Percentiles rank a stretch among this genome's conserved stretches.
These are phyloP conservation scores for Hypoxylon sp. DNA, from an alignment of 2,329 filamentous ascomycete genomes.

Conservation along the genomic window DNA sequence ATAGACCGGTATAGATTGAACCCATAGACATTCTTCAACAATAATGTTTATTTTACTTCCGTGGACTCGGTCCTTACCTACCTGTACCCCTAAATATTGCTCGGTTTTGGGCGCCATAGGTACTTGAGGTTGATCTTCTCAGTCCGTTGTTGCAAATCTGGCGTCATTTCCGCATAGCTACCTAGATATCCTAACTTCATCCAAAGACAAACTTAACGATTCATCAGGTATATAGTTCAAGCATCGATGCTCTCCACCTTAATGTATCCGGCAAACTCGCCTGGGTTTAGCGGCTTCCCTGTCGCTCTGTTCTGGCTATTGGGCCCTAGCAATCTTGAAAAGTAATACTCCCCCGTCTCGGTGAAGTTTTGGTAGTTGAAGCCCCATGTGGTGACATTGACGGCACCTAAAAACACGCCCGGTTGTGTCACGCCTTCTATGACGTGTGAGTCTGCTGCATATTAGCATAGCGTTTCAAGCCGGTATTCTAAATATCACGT, in stretches of 20 bases:
- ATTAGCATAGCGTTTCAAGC: not conserved
- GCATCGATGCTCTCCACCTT: slow-evolving; percentile 29
- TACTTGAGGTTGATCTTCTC: not conserved
- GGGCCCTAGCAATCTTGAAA: slow-evolving; percentile 39
- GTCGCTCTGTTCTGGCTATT: slow-evolving; percentile 45
- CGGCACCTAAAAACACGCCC: slow-evolving; percentile 41
- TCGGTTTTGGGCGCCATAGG: not conserved
- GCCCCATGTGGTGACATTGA: slow-evolving; percentile 45
- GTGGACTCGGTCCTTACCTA: not conserved
- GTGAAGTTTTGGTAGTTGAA: slow-evolving; percentile 48
- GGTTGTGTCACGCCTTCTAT: slow-evolving; percentile 39
- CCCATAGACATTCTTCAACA: not conserved
- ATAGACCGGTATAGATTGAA: slow-evolving; percentile 11
- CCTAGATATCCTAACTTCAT: no score
- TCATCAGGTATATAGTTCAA: slow-evolving; percentile 8
- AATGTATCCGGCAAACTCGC: slow-evolving; percentile 45
- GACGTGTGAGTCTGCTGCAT: slow-evolving; percentile 35
- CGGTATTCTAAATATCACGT: slow-evolving; percentile 2
- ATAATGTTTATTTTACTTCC: not conserved
- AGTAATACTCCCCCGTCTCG: slow-evolving; percentile 47
- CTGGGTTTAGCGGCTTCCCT: slow-evolving; percentile 42
- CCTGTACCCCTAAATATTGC: not conserved
- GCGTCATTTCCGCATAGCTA: no score
- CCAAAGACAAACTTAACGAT: not conserved
- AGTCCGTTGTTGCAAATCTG: not conserved